Percentiles rank a stretch among this genome's conserved stretches.
These are phyloP conservation scores for Poronia punctata DNA, from an alignment of 495 filamentous ascomycete species.

Conservation along the genomic window DNA sequence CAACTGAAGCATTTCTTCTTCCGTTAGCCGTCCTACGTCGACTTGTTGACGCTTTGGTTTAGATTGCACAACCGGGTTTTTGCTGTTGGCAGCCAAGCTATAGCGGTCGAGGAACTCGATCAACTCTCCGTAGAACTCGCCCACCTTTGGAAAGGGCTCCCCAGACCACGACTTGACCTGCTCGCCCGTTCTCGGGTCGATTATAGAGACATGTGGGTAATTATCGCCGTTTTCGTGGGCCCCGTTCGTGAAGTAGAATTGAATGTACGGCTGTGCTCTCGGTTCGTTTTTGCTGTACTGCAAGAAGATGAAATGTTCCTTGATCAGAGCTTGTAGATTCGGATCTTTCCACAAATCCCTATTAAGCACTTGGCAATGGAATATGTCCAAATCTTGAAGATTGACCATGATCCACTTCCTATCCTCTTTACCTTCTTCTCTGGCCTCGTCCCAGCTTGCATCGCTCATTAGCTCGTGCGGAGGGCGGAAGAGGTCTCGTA, in stretches of 20 bases:
- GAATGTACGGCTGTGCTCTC: constrained; percentile 67
- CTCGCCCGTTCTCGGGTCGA: constrained; percentile 93
- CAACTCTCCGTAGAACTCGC: constrained; percentile 83
- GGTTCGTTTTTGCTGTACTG: constrained; percentile 81
- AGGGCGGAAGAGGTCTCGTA: constrained; percentile 87
- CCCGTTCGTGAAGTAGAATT: constrained; percentile 77
- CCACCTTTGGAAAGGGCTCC: constrained; percentile 61
- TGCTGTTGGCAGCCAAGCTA: constrained; percentile 75
- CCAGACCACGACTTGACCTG: constrained; percentile 96
- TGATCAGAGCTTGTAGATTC: constrained; percentile 67
- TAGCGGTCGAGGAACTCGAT: constrained; percentile 96
- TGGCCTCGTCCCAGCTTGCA: constrained; percentile 68
- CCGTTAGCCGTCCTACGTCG: constrained; percentile 81
- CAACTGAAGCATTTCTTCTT: constrained; percentile 93
- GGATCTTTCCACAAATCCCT: constrained; percentile 90
- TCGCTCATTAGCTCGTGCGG: constrained; percentile 80
- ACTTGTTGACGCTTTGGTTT: constrained; percentile 66
- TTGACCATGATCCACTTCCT: constrained; percentile 95
- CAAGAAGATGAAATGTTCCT: constrained; percentile 90
- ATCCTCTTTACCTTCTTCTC: constrained; percentile 72
- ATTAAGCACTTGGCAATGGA: constrained; percentile 88
- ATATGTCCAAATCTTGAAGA: constrained; percentile 84
- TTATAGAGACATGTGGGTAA: constrained; percentile 91
- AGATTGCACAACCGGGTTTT: constrained; percentile 82
- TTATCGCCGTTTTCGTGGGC: constrained; percentile 61